Conservation (phyloP, 345 rosid genomes). For the Bruguiera parviflora region DNA sequence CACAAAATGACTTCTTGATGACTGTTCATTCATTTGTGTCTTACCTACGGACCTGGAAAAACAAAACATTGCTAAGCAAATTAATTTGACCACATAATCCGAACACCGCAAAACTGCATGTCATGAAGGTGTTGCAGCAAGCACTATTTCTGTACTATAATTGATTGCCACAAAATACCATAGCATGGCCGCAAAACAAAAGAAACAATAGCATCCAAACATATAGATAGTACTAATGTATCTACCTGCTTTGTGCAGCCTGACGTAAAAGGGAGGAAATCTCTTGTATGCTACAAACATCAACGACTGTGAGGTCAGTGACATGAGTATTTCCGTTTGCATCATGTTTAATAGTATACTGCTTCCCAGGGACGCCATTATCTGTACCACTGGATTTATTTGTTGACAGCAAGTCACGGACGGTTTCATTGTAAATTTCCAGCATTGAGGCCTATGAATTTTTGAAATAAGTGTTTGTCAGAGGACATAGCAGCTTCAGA, state of each 20-base stretch:
- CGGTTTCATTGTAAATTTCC: conserved; percentile 90
- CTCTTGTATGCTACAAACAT: conserved; percentile 70
- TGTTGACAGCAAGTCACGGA: conserved; percentile 68
- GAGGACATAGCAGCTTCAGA: not conserved
- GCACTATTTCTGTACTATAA: no score
- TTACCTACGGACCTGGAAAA: conserved; percentile 71
- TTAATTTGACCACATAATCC: not conserved
- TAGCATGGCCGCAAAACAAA: not conserved
- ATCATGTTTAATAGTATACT: conserved; percentile 79
- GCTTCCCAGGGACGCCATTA: conserved; percentile 58
- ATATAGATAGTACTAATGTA: not conserved
- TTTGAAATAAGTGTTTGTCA: not conserved
- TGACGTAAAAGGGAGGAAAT: conserved; percentile 69
- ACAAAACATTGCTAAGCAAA: not conserved
- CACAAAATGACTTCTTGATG: conserved; percentile 82
- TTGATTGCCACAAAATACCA: no score
- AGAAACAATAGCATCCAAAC: not conserved
- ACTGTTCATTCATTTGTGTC: conserved; percentile 73
- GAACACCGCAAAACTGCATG: no score
- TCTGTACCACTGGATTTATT: conserved; percentile 44
- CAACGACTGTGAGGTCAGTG: conserved; percentile 74
- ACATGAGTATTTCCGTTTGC: conserved; percentile 75
- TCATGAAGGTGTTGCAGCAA: no score
- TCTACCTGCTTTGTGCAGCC: conserved; percentile 92
- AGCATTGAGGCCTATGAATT: conserved; percentile 75